A percentile compares a stretch with the other conserved stretches of the same genome.
phyloP scores from a whole-genome alignment of 2,329 filamentous ascomycete genomes.

The Aspergillus niger region DNA sequence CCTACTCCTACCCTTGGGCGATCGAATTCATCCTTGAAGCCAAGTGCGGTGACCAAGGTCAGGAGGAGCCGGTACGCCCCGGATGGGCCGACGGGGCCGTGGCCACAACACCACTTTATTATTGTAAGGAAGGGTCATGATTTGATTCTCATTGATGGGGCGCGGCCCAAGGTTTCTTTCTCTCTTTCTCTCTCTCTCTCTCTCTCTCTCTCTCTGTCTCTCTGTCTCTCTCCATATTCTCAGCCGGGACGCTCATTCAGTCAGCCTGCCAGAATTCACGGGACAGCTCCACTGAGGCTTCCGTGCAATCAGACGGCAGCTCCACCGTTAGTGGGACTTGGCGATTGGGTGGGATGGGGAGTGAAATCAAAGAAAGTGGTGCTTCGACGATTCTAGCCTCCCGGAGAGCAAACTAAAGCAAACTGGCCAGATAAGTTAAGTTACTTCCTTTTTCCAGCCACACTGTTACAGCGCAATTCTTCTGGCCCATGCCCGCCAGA shows the following conservation, averaged over 20 bases:
- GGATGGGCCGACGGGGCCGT: constrained; percentile 16
- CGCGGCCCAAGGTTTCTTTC: too few species aligned
- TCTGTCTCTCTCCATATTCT: background rate
- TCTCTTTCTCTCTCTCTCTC: too few species aligned
- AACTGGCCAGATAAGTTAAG: constrained; percentile 11
- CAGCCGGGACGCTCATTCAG: background rate
- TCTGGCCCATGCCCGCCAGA: background rate
- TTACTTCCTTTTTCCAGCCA: constrained; percentile 14
- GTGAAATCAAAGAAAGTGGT: constrained; percentile 14
- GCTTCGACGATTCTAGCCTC: constrained; percentile 16
- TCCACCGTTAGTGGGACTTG: constrained; percentile 22
- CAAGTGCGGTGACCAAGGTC: constrained; percentile 10
- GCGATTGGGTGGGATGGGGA: constrained; percentile 13
- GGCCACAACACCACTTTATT: constrained; percentile 9
- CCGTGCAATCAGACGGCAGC: constrained; percentile 19
- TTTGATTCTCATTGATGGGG: background rate
- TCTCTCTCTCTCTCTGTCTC: too few species aligned
- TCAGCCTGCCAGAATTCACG: constrained; percentile 18
- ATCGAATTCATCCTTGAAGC: constrained; percentile 12
- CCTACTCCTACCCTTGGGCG: constrained; percentile 8
- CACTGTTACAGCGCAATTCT: background rate
- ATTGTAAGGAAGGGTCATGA: background rate
- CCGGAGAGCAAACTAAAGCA: background rate
- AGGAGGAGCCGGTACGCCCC: constrained; percentile 13
- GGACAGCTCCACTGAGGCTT: constrained; percentile 18